These are phyloP conservation scores for Petunia hybrid DNA, from an alignment of 305 asterid genomes.

Conservation along the genomic window DNA sequence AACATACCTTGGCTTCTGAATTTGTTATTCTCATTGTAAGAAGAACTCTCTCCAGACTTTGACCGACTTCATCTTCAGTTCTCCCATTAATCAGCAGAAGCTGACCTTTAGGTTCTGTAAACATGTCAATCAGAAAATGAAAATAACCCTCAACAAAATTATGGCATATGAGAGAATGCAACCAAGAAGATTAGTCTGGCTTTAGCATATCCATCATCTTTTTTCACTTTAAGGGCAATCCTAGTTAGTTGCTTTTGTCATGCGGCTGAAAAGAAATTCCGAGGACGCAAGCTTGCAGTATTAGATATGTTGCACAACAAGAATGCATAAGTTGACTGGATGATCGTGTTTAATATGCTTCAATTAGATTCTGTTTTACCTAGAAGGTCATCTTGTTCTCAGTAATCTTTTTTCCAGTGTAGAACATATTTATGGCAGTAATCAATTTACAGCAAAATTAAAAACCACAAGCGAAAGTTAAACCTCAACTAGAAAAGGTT, in stretches of 20 bases:
- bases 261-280: constrained; percentile 18
- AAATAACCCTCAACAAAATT: not conserved
- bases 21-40: constrained; percentile 88
- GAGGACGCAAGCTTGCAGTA: not conserved
- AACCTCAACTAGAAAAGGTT: not conserved
- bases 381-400: constrained; percentile 5
- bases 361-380: not conserved
- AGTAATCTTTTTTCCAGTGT: not conserved
- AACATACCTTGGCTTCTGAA: constrained; percentile 86
- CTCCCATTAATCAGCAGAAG: constrained; percentile 90
- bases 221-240: not conserved
- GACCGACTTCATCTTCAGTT: constrained; percentile 89
- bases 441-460: not conserved
- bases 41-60: constrained; percentile 92
- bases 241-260: not conserved
- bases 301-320: not conserved
- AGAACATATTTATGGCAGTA: not conserved
- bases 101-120: constrained; percentile 97
- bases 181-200: not conserved
- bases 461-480: not conserved
- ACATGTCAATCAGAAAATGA: constrained; percentile 40
- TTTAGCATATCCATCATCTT: not conserved
- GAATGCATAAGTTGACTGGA: not conserved
- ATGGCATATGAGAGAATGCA: constrained; percentile 6
- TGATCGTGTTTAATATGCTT: not conserved